Evolutionary conservation across 2,329 filamentous ascomycete genomes (phyloP).

Genomic region (Monosporascus sp.): DNA sequence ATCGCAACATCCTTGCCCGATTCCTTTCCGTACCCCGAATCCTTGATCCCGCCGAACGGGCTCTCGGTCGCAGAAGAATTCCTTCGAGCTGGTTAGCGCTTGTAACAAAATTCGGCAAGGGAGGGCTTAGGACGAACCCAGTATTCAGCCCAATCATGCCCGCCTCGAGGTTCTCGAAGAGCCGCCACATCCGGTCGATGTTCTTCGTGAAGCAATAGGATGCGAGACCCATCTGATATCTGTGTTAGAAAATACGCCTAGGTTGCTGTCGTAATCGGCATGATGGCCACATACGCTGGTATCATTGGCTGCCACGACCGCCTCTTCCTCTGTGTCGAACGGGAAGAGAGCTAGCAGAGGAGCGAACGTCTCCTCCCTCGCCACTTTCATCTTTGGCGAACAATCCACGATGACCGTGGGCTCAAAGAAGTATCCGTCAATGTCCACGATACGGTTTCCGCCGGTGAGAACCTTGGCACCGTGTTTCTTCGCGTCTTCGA

Average conservation of each 20-base stretch:
- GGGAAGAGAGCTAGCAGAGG: constrained; percentile 50
- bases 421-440: constrained; percentile 59
- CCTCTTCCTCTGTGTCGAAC: constrained; percentile 54
- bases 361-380: constrained; percentile 51
- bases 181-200: constrained; percentile 49
- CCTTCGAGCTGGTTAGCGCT: constrained; percentile 11
- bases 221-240: constrained; percentile 46
- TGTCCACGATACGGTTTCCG: constrained; percentile 36
- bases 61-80: constrained; percentile 37
- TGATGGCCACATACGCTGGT: constrained; percentile 30
- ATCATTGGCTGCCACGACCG: constrained; percentile 47
- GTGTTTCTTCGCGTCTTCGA: constrained; percentile 57
- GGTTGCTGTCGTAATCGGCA: not conserved
- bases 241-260: not conserved
- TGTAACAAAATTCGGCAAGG: not conserved
- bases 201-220: constrained; percentile 56
- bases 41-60: constrained; percentile 44
- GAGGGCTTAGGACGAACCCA: constrained; percentile 19
- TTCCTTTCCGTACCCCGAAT: constrained; percentile 42
- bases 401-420: constrained; percentile 49
- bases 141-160: constrained; percentile 40
- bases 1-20: constrained; percentile 42
- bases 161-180: constrained; percentile 55
- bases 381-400: constrained; percentile 41
- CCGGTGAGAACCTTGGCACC: constrained; percentile 61